Evolutionary conservation across 768 basidiomycete genomes (phyloP).

Genomic region (Lactarius sanguifluus): DNA sequence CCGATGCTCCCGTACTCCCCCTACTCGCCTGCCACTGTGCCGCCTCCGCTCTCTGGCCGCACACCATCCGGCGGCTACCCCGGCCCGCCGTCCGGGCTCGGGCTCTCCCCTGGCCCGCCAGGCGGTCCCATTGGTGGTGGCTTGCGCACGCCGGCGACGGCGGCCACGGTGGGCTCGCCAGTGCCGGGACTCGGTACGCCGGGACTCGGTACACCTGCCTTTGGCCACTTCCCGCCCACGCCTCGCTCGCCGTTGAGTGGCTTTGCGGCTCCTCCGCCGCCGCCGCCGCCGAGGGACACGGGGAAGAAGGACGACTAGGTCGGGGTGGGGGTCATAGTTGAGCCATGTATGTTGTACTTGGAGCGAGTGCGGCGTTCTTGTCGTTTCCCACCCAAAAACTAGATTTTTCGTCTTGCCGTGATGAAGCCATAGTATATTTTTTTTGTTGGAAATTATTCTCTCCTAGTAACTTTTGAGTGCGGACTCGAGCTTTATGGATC

Average conservation of each 20-base stretch:
- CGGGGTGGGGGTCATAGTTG: neutral
- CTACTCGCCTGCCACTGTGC: constrained; percentile 28
- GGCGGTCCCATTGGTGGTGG: neutral
- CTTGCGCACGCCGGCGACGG: constrained; percentile 30
- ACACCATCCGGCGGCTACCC: constrained; percentile 13
- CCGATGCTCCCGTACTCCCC: constrained; percentile 38
- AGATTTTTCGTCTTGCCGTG: neutral
- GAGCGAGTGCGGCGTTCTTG: neutral
- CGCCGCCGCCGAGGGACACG: constrained; percentile 3
- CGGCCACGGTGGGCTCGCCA: constrained; percentile 35
- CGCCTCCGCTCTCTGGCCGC: constrained; percentile 15
- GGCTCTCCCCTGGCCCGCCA: constrained; percentile 20
- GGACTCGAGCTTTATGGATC: no score
- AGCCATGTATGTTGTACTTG: neutral
- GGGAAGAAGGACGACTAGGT: constrained; percentile 16
- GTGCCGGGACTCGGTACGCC: constrained; percentile 19
- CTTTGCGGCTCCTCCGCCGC: constrained; percentile 4
- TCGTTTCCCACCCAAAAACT: neutral
- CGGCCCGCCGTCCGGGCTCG: constrained; percentile 21
- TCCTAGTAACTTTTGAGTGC: no score
- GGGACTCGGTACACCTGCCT: constrained; percentile 19
- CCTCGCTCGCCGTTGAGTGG: constrained; percentile 34
- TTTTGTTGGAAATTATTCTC: no score
- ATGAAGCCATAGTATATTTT: neutral
- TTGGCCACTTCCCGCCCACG: constrained; percentile 40